phyloP scores from a whole-genome alignment of 257 asterid genomes.

The Primulina huaijiensis region DNA sequence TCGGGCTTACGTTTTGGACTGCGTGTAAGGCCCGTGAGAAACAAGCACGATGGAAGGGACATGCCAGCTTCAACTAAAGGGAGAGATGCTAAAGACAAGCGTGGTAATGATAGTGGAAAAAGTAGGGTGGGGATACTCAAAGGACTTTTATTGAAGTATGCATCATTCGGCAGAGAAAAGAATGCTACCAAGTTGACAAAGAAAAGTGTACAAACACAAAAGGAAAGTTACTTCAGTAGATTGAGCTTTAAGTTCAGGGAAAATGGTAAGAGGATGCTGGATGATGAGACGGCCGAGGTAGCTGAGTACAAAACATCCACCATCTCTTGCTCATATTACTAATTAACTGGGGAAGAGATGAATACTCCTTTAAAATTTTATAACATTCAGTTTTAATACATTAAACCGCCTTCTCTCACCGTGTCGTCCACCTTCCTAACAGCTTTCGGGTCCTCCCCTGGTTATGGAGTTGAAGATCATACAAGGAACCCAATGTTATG shows the following conservation, averaged over 20 bases:
- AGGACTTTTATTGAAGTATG: slow-evolving; percentile 45
- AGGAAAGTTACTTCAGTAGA: slow-evolving; percentile 35
- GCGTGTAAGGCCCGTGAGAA: slow-evolving; percentile 31
- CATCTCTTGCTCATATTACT: not conserved
- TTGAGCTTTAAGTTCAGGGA: slow-evolving; percentile 51
- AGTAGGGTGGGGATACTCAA: slow-evolving; percentile 45
- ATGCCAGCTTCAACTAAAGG: slow-evolving; percentile 15
- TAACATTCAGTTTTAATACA: not conserved
- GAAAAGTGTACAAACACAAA: slow-evolving; percentile 27
- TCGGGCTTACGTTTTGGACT: slow-evolving; percentile 21
- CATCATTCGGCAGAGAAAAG: slow-evolving; percentile 45
- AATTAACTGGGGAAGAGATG: not conserved
- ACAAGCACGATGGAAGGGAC: slow-evolving; percentile 22
- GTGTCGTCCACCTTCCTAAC: not conserved
- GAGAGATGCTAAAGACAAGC: slow-evolving; percentile 18
- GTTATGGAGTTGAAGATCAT: slow-evolving; percentile 45
- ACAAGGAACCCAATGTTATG: not conserved
- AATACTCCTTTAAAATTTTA: not conserved
- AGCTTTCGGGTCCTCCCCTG: not conserved
- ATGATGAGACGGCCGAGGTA: slow-evolving; percentile 32
- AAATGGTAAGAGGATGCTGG: slow-evolving; percentile 29
- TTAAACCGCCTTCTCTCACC: not conserved
- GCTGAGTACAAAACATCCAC: slow-evolving; percentile 39
- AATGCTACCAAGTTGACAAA: slow-evolving; percentile 29
- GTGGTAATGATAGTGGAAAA: slow-evolving; percentile 18